Conservation (phyloP, 2,329 filamentous ascomycete genomes). For the Bisporella sp. region DNA sequence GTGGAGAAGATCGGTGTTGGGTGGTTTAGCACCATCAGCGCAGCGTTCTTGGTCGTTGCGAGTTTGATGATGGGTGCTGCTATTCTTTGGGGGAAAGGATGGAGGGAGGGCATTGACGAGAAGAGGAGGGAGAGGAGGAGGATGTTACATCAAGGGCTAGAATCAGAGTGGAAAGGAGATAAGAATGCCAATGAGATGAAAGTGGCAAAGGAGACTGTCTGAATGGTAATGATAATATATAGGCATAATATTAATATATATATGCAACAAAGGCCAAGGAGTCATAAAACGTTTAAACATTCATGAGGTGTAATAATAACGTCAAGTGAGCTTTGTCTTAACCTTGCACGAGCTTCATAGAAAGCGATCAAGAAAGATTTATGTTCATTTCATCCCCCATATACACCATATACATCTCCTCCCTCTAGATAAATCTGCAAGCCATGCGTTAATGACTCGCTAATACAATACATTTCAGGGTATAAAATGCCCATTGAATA, state of each 20-base stretch:
- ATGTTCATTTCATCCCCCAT: too few relatives aligned
- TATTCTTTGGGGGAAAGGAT: slow-evolving; percentile 19
- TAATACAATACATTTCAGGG: too few relatives aligned
- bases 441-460: too few relatives aligned
- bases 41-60: slow-evolving; percentile 43
- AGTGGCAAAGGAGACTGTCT: background rate
- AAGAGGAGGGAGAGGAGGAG: slow-evolving; percentile 34
- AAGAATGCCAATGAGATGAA: background rate
- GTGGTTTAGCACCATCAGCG: slow-evolving; percentile 70
- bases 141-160: slow-evolving; percentile 22
- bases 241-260: background rate
- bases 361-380: too few relatives aligned
- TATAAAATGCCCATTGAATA: background rate
- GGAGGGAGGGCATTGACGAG: slow-evolving; percentile 43
- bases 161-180: slow-evolving; percentile 3
- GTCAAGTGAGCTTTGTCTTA: too few relatives aligned
- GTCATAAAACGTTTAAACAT: background rate
- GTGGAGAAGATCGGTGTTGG: slow-evolving; percentile 71
- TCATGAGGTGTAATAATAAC: too few relatives aligned
- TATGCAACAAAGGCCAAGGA: background rate
- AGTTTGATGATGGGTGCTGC: slow-evolving; percentile 15
- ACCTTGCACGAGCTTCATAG: too few relatives aligned
- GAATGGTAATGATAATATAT: background rate
- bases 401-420: too few relatives aligned
- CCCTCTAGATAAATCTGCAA: too few relatives aligned